These are phyloP conservation scores for Hypericum perforatum DNA, from an alignment of 345 rosid species.

Conservation along the genomic window DNA sequence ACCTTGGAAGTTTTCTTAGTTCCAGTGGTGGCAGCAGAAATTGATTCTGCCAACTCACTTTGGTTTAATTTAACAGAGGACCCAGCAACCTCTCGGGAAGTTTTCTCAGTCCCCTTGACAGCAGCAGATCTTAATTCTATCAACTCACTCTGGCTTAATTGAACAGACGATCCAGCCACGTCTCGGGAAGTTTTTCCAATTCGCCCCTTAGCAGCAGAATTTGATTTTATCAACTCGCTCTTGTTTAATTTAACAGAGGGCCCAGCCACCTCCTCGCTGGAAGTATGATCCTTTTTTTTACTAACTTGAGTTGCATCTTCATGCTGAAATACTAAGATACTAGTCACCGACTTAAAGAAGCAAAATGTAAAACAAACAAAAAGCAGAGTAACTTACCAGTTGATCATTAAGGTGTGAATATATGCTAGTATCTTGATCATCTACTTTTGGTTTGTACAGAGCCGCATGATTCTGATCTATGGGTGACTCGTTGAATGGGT, in stretches of 20 bases:
- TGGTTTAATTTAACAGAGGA: conserved; percentile 20
- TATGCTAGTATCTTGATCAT: conserved; percentile 18
- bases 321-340: conserved; percentile 19
- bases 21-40: conserved; percentile 9
- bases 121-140: conserved; percentile 14
- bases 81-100: conserved; percentile 10
- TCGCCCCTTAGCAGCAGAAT: conserved; percentile 11
- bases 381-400: conserved; percentile 23
- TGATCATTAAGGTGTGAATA: conserved; percentile 21
- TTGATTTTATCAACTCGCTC: conserved; percentile 18
- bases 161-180: conserved; percentile 12
- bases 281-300: conserved; percentile 15
- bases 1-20: conserved; percentile 23
- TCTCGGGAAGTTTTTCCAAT: too few species aligned
- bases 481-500: neutral
- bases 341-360: conserved; percentile 4
- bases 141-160: conserved; percentile 19
- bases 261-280: conserved; percentile 16
- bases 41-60: conserved; percentile 18
- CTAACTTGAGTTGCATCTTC: conserved; percentile 15
- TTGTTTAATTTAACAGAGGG: conserved; percentile 20
- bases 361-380: conserved; percentile 10
- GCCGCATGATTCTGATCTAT: conserved; percentile 7
- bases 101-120: conserved; percentile 2
- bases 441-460: conserved; percentile 7